These are phyloP conservation scores for Austroboletus eburneus DNA, from an alignment of 768 basidiomycete species.

Conservation along the genomic window DNA sequence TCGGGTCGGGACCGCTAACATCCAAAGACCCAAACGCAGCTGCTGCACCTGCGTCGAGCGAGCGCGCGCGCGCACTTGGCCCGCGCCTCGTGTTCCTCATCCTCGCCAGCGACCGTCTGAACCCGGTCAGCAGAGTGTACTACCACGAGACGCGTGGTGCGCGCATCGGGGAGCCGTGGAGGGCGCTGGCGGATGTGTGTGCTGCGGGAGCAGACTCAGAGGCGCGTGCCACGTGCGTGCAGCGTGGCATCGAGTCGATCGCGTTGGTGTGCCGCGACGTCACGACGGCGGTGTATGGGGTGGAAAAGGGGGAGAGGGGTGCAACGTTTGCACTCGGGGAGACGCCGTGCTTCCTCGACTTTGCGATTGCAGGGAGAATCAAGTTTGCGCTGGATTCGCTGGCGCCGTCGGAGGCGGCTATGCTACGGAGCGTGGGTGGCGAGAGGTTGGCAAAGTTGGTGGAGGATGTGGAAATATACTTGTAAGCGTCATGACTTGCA, in stretches of 20 bases:
- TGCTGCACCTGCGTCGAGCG: too few species aligned
- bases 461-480: constrained; percentile 16
- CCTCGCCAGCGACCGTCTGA: constrained; percentile 25
- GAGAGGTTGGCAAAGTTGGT: constrained; percentile 12
- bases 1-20: constrained; percentile 1
- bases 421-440: constrained; percentile 6
- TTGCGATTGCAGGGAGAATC: constrained; percentile 16
- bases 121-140: constrained; percentile 32
- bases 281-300: constrained; percentile 10
- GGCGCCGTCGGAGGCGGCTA: constrained; percentile 6
- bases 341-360: constrained; percentile 18
- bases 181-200: constrained; percentile 20
- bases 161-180: constrained; percentile 36
- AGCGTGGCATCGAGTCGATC: constrained; percentile 3
- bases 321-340: constrained; percentile 10
- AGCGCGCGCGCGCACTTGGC: neutral
- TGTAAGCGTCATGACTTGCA: neutral
- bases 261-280: constrained; percentile 28
- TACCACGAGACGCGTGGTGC: constrained; percentile 37
- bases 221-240: constrained; percentile 23
- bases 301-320: neutral
- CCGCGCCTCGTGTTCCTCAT: constrained; percentile 20
- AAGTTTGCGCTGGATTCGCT: constrained; percentile 13
- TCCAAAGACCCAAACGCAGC: too few species aligned
- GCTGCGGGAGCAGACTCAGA: constrained; percentile 22